phyloP scores from a whole-genome alignment of 805 yeast species.

The Suhomyces faveliae region DNA sequence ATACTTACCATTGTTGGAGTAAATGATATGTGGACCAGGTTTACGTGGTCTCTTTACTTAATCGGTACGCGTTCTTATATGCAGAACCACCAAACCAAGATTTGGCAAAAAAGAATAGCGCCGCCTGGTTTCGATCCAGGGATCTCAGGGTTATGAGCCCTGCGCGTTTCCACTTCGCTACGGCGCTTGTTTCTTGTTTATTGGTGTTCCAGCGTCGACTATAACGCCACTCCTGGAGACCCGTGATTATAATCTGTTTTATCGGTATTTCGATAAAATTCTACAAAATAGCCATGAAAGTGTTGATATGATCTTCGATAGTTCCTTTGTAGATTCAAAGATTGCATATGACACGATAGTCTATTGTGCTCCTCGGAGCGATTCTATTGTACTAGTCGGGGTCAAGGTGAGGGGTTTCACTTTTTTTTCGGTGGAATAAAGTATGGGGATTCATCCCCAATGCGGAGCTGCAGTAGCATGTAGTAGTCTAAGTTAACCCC shows the following conservation, averaged over 20 bases:
- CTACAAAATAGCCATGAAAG: not conserved
- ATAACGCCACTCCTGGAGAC: not conserved
- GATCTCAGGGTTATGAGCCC: slow-evolving; percentile 99
- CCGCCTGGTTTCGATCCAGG: slow-evolving; percentile 95
- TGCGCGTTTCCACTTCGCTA: slow-evolving; percentile 99
- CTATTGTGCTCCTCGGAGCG: not conserved
- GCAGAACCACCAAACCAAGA: not conserved
- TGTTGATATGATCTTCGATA: not conserved
- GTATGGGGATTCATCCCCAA: not conserved
- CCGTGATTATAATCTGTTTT: not conserved
- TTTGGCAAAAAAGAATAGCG: slow-evolving; percentile 50
- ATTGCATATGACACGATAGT: not conserved
- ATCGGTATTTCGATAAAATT: not conserved
- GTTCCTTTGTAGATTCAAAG: not conserved
- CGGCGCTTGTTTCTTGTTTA: slow-evolving; percentile 57
- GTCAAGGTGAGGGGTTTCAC: not conserved
- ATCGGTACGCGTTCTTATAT: not conserved
- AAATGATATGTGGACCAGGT: not conserved
- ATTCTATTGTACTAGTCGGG: too few relatives aligned
- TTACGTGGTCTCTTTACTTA: slow-evolving; percentile 9
- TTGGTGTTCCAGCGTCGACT: not conserved
- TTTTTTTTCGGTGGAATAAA: not conserved
- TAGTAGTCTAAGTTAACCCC: not conserved
- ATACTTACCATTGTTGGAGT: slow-evolving; percentile 11
- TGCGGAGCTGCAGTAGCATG: not conserved